These are phyloP conservation scores for Leucosporidium yakuticum DNA, from an alignment of 768 basidiomycete species.

Conservation along the genomic window DNA sequence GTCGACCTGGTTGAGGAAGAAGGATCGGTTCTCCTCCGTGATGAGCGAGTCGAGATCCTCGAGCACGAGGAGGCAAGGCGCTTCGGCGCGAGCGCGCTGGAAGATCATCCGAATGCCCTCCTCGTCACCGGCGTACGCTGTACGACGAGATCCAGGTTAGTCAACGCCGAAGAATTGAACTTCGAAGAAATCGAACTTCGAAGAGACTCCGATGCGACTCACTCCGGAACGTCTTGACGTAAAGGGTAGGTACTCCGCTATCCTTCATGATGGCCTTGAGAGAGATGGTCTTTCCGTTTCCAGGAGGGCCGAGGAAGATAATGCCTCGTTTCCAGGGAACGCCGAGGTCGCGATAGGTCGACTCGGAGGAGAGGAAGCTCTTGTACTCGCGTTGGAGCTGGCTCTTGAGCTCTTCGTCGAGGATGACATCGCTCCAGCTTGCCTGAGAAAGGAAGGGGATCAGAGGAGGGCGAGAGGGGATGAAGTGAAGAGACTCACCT, in stretches of 20 bases:
- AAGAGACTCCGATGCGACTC: slow-evolving; percentile 19
- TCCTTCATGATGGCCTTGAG: slow-evolving; percentile 76
- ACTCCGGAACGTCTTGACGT: slow-evolving; percentile 66
- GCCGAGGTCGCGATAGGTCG: slow-evolving; percentile 63
- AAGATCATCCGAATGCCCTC: slow-evolving; percentile 62
- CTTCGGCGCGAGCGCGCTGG: slow-evolving; percentile 57
- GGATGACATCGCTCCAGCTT: slow-evolving; percentile 64
- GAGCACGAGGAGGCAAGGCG: slow-evolving; percentile 51
- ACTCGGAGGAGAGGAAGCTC: slow-evolving; percentile 71
- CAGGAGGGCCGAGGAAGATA: slow-evolving; percentile 60
- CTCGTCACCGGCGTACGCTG: slow-evolving; percentile 49
- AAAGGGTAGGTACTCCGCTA: slow-evolving; percentile 64
- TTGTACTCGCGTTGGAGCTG: slow-evolving; percentile 65
- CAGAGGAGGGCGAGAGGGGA: too few species aligned
- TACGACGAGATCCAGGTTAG: slow-evolving; percentile 32
- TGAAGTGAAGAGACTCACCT: slow-evolving; percentile 46
- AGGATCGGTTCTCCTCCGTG: slow-evolving; percentile 68
- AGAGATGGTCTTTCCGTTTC: slow-evolving; percentile 51
- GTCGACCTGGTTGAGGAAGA: slow-evolving; percentile 78
- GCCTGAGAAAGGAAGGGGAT: too few species aligned
- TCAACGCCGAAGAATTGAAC: too few species aligned
- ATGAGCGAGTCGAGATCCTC: slow-evolving; percentile 73
- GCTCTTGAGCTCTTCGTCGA: slow-evolving; percentile 63
- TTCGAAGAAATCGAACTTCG: neutral
- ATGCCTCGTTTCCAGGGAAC: slow-evolving; percentile 87